Evolutionary conservation across 352 stramenopile species (phyloP).

Genomic region (Blastocystis sp.): DNA sequence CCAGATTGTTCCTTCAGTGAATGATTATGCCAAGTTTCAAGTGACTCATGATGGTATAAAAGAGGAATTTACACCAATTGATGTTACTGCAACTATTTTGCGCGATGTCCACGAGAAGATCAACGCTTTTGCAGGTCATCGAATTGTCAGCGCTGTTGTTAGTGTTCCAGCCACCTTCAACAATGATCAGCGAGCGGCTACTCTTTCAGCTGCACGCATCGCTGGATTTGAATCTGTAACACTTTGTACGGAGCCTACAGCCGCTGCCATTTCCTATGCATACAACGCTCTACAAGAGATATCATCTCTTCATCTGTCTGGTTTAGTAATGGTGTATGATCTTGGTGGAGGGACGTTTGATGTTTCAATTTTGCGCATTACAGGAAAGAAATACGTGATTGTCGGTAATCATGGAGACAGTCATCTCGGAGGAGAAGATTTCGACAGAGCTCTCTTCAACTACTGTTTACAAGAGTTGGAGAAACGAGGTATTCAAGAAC

Average conservation of each 20-base stretch:
- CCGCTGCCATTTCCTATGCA: constrained; percentile 71
- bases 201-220: constrained; percentile 98
- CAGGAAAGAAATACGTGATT: constrained; percentile 97
- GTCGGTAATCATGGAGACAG: constrained; percentile 97
- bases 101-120: neutral
- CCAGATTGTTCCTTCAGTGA: neutral
- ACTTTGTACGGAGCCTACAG: constrained; percentile 80
- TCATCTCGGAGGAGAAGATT: constrained; percentile 97
- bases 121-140: neutral
- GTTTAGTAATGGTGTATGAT: constrained; percentile 77
- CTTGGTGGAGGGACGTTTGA: constrained; percentile 81
- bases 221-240: constrained; percentile 93
- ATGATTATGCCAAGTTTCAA: neutral
- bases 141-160: constrained; percentile 84
- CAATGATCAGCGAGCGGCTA: constrained; percentile 96
- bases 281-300: constrained; percentile 70
- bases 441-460: too few species aligned
- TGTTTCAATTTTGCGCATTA: constrained; percentile 97
- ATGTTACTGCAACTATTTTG: neutral
- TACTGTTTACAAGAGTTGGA: neutral
- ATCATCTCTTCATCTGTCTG: constrained; percentile 71
- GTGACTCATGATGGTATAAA: neutral
- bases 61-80: neutral
- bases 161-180: constrained; percentile 91
- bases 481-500: neutral